Evolutionary conservation across 2,329 filamentous ascomycete species (phyloP), one percentile per base, ranked within the genome.

Genomic region (Nothophaeocryptopus gaeumannii): DNA sequence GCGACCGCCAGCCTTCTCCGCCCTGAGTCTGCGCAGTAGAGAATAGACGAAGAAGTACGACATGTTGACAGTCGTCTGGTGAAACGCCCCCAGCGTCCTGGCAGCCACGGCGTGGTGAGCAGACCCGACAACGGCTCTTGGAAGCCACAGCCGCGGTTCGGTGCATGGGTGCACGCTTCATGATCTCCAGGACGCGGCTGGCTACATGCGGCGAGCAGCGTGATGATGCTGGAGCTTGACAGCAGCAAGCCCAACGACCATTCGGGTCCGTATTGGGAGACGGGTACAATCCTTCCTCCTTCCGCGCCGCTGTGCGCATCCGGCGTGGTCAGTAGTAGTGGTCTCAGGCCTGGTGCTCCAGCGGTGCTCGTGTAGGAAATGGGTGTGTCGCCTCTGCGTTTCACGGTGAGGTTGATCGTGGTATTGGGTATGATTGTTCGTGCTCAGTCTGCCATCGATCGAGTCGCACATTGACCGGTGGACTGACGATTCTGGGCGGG

Each of bases 41-140:
- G 35, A 47, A 42, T 38, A 31, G 26, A 52, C 46, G 45, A 29
- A 41, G 45, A 38, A 40, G 53, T 49, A 54, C 53, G 44, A 45
- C 55, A 54, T 45, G 20, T 58, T 54, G 56, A 56, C 56, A 56
- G 54, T 44, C 45, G 36, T 46, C 29, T 50, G 44, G 50, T 58
- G 53, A 46, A 48, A 58, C 55, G 31, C 39, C 41, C 37, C 43
- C 55, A 51, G 47, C 51, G 50, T 45, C 14, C 16, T 35, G 37
- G 47, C 42, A 53, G 52, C 50, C 52, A 48, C 47, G 39, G 47
- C 45, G 45, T 32, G 31, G 29, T 37, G 16, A 44, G 35, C 32
- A 44, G 48, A 52, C 53, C 56, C 53, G 48, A 49, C 30, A 44
- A 36, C 56, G 53, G 53, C 45, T 48, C 47, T 33, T 43, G 30